Evolutionary conservation across 2,329 filamentous ascomycete genomes (phyloP).

Genomic region (Penicillium sp.): DNA sequence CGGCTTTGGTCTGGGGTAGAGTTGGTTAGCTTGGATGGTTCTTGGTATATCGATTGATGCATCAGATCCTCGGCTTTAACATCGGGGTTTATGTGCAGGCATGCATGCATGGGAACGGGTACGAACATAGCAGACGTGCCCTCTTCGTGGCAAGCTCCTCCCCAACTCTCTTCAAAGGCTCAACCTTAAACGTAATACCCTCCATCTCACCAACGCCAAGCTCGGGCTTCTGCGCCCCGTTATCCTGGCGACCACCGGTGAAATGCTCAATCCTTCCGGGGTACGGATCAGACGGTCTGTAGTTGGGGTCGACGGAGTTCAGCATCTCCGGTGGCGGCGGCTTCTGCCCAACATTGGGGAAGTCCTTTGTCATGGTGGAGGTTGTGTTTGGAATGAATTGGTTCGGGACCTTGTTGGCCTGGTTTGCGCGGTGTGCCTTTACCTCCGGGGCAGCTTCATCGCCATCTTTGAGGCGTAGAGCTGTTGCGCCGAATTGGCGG

Average conservation of each 20-base stretch:
- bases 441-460: constrained; percentile 55
- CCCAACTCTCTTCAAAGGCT: constrained; percentile 80
- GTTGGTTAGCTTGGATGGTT: constrained; percentile 8
- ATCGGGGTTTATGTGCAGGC: neutral
- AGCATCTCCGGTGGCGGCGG: constrained; percentile 61
- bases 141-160: constrained; percentile 85
- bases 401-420: constrained; percentile 59
- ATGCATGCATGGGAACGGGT: neutral
- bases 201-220: constrained; percentile 83
- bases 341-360: constrained; percentile 59
- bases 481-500: constrained; percentile 35
- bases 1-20: constrained; percentile 77
- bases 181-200: constrained; percentile 80
- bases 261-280: constrained; percentile 65
- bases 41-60: neutral
- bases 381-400: constrained; percentile 65
- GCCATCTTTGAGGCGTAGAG: constrained; percentile 43
- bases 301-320: constrained; percentile 56
- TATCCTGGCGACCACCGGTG: constrained; percentile 62
- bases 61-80: neutral
- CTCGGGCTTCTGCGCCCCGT: constrained; percentile 59
- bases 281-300: constrained; percentile 58
- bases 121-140: constrained; percentile 71
- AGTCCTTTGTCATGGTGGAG: constrained; percentile 63
- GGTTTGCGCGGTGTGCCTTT: constrained; percentile 55